A percentile compares a stretch with the other conserved stretches of the same genome.
Conservation (phyloP, 805 yeast species). For the Barnettozyma pratensis region DNA sequence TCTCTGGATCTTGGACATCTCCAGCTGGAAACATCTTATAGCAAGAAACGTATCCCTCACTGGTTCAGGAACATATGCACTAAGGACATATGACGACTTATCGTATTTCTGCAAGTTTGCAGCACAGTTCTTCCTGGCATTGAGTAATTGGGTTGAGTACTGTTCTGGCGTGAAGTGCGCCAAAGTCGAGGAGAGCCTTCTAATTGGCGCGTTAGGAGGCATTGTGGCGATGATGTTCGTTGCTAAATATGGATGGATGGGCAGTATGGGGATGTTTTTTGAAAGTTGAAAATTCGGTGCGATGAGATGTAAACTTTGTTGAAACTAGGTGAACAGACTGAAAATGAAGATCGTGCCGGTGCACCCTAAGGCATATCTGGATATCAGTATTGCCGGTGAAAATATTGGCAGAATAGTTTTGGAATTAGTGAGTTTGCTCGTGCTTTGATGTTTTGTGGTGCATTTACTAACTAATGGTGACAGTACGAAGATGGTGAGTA, state of each 20-base stretch:
- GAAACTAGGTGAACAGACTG: background rate
- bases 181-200: no score
- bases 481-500: conserved; percentile 5
- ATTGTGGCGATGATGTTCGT: background rate
- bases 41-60: conserved; percentile 61
- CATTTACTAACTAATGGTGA: conserved; percentile 7
- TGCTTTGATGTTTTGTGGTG: conserved; percentile 16
- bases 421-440: conserved; percentile 32
- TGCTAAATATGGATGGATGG: background rate
- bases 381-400: conserved; percentile 40
- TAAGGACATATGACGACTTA: conserved; percentile 57
- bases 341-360: conserved; percentile 11
- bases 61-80: conserved; percentile 64
- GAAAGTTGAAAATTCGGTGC: background rate
- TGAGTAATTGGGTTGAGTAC: background rate
- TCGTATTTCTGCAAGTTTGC: conserved; percentile 40
- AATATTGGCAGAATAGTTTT: conserved; percentile 57
- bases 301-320: background rate
- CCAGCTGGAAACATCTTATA: conserved; percentile 59
- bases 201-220: no score
- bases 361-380: conserved; percentile 37
- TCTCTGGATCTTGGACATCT: conserved; percentile 43
- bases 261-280: background rate
- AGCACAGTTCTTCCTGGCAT: conserved; percentile 1
- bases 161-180: background rate